These are phyloP conservation scores for Epichloe festucae DNA, from an alignment of 2,329 filamentous ascomycete genomes.

Conservation along the genomic window DNA sequence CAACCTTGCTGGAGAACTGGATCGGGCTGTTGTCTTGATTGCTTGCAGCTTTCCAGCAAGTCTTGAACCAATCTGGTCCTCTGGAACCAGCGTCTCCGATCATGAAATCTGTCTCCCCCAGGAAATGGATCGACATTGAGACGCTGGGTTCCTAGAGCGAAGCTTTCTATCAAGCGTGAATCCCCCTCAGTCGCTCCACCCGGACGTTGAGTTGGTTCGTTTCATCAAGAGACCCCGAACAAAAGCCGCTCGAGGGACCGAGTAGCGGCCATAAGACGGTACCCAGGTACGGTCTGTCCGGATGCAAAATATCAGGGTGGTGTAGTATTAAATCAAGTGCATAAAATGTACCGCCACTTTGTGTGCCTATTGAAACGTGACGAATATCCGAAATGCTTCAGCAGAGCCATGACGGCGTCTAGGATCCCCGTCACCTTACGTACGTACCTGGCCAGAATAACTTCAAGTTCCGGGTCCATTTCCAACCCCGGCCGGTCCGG, in stretches of 20 bases:
- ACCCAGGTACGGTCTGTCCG: conserved; percentile 12
- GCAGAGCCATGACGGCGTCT: conserved; percentile 18
- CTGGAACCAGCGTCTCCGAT: conserved; percentile 5
- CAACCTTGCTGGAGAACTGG: conserved; percentile 11
- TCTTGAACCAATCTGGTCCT: conserved; percentile 17
- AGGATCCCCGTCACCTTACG: not conserved
- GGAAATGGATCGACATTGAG: conserved; percentile 10
- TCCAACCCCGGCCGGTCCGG: conserved; percentile 24
- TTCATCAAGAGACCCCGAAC: conserved; percentile 18
- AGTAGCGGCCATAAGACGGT: conserved; percentile 10
- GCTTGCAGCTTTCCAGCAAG: conserved; percentile 11
- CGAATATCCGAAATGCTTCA: conserved; percentile 19
- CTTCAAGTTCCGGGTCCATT: conserved; percentile 9
- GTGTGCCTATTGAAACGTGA: conserved; percentile 16
- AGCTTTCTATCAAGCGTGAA: conserved; percentile 10
- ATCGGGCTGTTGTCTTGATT: conserved; percentile 8
- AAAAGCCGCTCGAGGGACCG: conserved; percentile 7
- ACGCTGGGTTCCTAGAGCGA: conserved; percentile 4
- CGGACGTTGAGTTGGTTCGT: conserved; percentile 7
- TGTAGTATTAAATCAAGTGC: conserved; percentile 18
- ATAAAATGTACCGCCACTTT: conserved; percentile 19
- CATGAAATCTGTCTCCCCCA: not conserved
- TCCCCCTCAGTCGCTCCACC: conserved; percentile 17
- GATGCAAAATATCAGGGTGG: conserved; percentile 15
- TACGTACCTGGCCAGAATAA: not conserved